A percentile compares a stretch with the other conserved stretches of the same genome.
phyloP scores from a whole-genome alignment of 176 grass and related monocot genomes.

The Microstegium vimineum region DNA sequence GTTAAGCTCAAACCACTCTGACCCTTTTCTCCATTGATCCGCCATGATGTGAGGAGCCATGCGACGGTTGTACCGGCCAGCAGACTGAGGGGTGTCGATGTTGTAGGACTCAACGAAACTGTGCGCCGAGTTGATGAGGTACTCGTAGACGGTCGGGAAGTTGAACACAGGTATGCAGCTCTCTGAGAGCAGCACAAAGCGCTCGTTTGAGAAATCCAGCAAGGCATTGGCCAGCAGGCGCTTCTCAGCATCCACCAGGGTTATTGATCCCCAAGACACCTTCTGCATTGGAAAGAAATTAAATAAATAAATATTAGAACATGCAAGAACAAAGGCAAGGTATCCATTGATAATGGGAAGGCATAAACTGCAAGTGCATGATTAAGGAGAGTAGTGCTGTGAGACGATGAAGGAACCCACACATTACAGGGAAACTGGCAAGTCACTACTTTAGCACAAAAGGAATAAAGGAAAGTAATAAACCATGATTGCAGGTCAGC shows the following conservation, averaged over 20 bases:
- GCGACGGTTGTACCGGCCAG: constrained; percentile 69
- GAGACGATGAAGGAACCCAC: neutral
- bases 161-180: constrained; percentile 79
- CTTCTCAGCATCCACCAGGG: constrained; percentile 82
- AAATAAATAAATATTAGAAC: constrained; percentile 5
- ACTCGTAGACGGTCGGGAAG: constrained; percentile 72
- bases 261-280: constrained; percentile 85
- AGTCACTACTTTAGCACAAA: constrained; percentile 5
- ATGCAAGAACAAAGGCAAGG: neutral
- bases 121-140: constrained; percentile 63
- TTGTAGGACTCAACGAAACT: constrained; percentile 76
- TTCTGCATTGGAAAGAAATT: constrained; percentile 44
- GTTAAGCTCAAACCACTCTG: constrained; percentile 81
- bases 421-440: neutral
- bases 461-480: neutral
- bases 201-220: constrained; percentile 80
- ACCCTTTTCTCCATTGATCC: constrained; percentile 67
- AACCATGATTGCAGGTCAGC: neutral
- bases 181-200: constrained; percentile 71
- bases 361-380: neutral
- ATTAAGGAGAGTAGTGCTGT: neutral
- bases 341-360: neutral
- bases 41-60: constrained; percentile 78
- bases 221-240: constrained; percentile 74
- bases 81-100: constrained; percentile 48